phyloP scores from a whole-genome alignment of 2,329 filamentous ascomycete species.

The Venturia asperata region DNA sequence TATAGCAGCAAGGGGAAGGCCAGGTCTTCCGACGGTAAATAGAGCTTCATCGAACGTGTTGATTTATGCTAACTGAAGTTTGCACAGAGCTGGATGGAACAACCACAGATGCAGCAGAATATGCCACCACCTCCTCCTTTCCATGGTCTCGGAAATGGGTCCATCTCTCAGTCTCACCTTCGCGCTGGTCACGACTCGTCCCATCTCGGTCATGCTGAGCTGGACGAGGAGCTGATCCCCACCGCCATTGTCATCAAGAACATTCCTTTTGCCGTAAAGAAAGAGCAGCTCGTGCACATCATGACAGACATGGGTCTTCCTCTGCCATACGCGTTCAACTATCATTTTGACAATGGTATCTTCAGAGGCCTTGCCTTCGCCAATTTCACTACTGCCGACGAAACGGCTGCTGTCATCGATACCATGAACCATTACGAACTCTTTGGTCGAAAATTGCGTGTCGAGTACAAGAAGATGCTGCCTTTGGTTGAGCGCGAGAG shows the following conservation, averaged over 20 bases:
- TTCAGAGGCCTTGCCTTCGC: slow-evolving; percentile 95
- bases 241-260: slow-evolving; percentile 99
- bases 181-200: slow-evolving; percentile 26
- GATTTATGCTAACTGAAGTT: slow-evolving; percentile 21
- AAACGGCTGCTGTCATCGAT: slow-evolving; percentile 88
- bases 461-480: slow-evolving; percentile 99
- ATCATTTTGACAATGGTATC: slow-evolving; percentile 97
- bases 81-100: slow-evolving; percentile 56
- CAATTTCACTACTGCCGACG: slow-evolving; percentile 93
- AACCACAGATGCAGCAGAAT: slow-evolving; percentile 36
- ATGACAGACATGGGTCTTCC: slow-evolving; percentile 94
- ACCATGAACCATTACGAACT: slow-evolving; percentile 93
- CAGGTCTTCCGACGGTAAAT: slow-evolving; percentile 64
- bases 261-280: slow-evolving; percentile 96
- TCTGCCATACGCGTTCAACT: slow-evolving; percentile 97
- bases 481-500: slow-evolving; percentile 88
- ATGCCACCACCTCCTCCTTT: slow-evolving; percentile 35
- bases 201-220: slow-evolving; percentile 44
- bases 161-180: slow-evolving; percentile 26
- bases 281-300: slow-evolving; percentile 83
- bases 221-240: slow-evolving; percentile 84
- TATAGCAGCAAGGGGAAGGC: slow-evolving; percentile 42
- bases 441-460: slow-evolving; percentile 85
- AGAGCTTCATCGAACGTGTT: slow-evolving; percentile 18
- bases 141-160: slow-evolving; percentile 31